A percentile compares a stretch with the other conserved stretches of the same genome.
phyloP scores from a whole-genome alignment of 2,329 filamentous ascomycete species.

The Colletotrichum noveboracense region DNA sequence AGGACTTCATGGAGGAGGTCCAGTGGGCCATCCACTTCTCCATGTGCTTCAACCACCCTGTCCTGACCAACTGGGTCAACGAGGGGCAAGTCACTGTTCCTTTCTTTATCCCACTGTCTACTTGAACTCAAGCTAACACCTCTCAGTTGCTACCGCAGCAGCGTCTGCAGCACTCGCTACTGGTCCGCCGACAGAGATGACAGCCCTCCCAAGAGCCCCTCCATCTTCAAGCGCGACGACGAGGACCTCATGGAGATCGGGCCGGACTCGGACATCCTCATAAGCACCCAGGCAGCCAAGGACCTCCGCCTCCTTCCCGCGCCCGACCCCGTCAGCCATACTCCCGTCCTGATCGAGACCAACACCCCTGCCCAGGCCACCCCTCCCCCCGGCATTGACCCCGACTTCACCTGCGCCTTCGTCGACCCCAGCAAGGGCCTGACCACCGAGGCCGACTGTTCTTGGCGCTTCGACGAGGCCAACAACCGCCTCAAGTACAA shows the following conservation, averaged over 20 bases:
- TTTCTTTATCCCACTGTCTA: fast-evolving
- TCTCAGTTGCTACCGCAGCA: conserved; percentile 2
- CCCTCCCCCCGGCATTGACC: not conserved
- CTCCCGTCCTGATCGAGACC: not conserved
- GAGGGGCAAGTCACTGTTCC: not conserved
- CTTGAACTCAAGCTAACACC: not conserved
- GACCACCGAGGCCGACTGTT: not conserved
- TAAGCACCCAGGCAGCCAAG: not conserved
- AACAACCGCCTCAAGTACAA: not conserved
- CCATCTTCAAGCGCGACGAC: not conserved
- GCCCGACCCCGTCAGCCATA: not conserved
- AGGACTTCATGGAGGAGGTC: not conserved
- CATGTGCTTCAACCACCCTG: not conserved
- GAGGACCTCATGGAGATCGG: not conserved
- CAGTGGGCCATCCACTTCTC: not conserved
- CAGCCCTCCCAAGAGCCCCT: not conserved
- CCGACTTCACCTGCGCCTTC: not conserved
- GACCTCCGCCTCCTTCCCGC: not conserved
- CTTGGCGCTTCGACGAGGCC: not conserved
- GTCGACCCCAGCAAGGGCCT: not conserved
- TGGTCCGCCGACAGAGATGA: not conserved
- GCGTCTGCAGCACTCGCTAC: not conserved
- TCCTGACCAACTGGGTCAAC: conserved; percentile 3
- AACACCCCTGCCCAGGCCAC: not conserved
- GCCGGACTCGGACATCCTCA: not conserved